These are phyloP conservation scores for Metschnikowia cerradonensis DNA, from an alignment of 805 yeast genomes.

Conservation along the genomic window DNA sequence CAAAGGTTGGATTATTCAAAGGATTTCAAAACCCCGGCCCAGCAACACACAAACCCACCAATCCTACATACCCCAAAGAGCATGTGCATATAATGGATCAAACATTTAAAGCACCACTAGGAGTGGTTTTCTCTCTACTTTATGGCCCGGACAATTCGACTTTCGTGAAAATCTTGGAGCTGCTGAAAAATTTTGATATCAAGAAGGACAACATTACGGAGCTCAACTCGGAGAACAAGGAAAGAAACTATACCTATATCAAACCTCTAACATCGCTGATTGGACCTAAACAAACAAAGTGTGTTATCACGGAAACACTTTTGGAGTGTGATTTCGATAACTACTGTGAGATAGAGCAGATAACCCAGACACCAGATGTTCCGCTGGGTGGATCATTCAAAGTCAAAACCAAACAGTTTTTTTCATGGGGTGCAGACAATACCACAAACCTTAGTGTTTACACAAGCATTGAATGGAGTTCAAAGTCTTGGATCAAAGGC, in stretches of 20 bases:
- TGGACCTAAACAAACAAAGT: constrained; percentile 90
- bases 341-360: constrained; percentile 56
- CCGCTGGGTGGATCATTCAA: constrained; percentile 85
- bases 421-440: constrained; percentile 72
- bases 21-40: constrained; percentile 56
- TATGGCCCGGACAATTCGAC: constrained; percentile 56
- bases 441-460: constrained; percentile 57
- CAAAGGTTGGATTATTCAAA: constrained; percentile 3
- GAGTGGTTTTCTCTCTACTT: constrained; percentile 62
- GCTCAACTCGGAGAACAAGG: constrained; percentile 35
- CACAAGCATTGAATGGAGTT: constrained; percentile 82
- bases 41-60: constrained; percentile 55
- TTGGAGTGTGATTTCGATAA: constrained; percentile 53
- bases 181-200: constrained; percentile 25
- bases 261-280: constrained; percentile 76
- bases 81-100: constrained; percentile 48
- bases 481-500: constrained; percentile 86
- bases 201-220: constrained; percentile 27
- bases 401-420: constrained; percentile 64
- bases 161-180: constrained; percentile 37
- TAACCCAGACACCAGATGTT: constrained; percentile 86
- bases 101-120: constrained; percentile 66
- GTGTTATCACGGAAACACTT: constrained; percentile 54
- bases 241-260: constrained; percentile 59
- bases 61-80: constrained; percentile 33